A percentile compares a stretch with the other conserved stretches of the same genome.
Evolutionary conservation across 805 yeast species (phyloP).

Genomic region (Debaryomyces maramus): DNA sequence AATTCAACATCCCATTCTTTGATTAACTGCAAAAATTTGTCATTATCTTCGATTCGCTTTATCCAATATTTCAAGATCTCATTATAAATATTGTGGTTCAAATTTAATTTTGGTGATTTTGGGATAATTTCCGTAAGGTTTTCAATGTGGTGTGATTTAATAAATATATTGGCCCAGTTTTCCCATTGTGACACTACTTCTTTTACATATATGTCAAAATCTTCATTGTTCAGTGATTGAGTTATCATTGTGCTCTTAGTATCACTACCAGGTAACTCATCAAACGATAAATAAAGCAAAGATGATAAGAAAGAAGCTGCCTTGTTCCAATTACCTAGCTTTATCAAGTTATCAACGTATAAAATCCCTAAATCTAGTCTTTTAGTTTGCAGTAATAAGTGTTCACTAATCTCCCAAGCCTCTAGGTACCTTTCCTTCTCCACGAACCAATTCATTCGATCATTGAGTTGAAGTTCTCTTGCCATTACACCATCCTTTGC

Average conservation of each 20-base stretch:
- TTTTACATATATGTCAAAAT: constrained; percentile 19
- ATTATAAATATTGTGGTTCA: constrained; percentile 28
- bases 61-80: constrained; percentile 53
- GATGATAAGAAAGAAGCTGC: constrained; percentile 51
- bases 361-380: constrained; percentile 61
- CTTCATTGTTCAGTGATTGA: constrained; percentile 12
- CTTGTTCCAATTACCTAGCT: constrained; percentile 50
- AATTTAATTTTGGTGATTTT: constrained; percentile 30
- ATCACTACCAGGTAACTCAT: constrained; percentile 28
- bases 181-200: constrained; percentile 56
- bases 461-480: constrained; percentile 65
- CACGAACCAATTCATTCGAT: constrained; percentile 71
- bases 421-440: constrained; percentile 53
- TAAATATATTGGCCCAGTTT: constrained; percentile 55
- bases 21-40: constrained; percentile 42
- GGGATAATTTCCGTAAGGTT: constrained; percentile 62
- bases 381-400: constrained; percentile 49
- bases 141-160: constrained; percentile 45
- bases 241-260: constrained; percentile 32
- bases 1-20: constrained; percentile 57
- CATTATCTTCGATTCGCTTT: constrained; percentile 26
- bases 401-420: constrained; percentile 79
- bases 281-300: constrained; percentile 17
- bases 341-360: constrained; percentile 47
- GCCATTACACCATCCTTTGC: constrained; percentile 82